Percentiles rank a stretch among this genome's conserved stretches.
These are phyloP conservation scores for Diutina siamensis DNA, from an alignment of 1,139 yeast genomes.

Conservation along the genomic window DNA sequence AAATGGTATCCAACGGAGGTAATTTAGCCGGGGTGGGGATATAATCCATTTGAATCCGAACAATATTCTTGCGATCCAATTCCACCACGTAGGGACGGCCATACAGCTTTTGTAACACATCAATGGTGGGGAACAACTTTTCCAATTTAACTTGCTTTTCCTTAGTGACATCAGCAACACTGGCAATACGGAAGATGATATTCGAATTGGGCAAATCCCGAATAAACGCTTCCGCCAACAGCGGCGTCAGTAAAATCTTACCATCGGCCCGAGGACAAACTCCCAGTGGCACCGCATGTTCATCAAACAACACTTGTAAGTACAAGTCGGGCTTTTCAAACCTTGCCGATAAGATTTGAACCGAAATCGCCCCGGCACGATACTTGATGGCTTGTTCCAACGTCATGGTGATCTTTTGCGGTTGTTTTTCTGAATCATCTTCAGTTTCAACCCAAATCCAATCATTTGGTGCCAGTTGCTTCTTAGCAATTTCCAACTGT, in stretches of 20 bases:
- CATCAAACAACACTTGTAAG: conserved; percentile 56
- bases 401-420: conserved; percentile 37
- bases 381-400: conserved; percentile 40
- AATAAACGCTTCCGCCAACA: conserved; percentile 48
- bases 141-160: conserved; percentile 41
- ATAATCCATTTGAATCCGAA: conserved; percentile 44
- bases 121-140: conserved; percentile 37
- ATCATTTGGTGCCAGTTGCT: conserved; percentile 43
- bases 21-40: conserved; percentile 45
- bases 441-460: conserved; percentile 55
- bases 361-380: conserved; percentile 52
- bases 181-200: conserved; percentile 43
- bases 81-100: conserved; percentile 33
- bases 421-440: conserved; percentile 32
- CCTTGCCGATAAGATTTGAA: conserved; percentile 39
- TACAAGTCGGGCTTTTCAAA: conserved; percentile 36
- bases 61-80: conserved; percentile 29
- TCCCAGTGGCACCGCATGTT: conserved; percentile 47
- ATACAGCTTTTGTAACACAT: conserved; percentile 38
- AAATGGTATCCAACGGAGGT: conserved; percentile 47
- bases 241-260: conserved; percentile 24
- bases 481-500: conserved; percentile 15
- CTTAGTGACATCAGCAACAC: conserved; percentile 33
- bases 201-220: conserved; percentile 59
- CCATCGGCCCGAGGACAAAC: conserved; percentile 35